Evolutionary conservation across 2,329 filamentous ascomycete species (phyloP).

Genomic region (Talaromyces sp.): DNA sequence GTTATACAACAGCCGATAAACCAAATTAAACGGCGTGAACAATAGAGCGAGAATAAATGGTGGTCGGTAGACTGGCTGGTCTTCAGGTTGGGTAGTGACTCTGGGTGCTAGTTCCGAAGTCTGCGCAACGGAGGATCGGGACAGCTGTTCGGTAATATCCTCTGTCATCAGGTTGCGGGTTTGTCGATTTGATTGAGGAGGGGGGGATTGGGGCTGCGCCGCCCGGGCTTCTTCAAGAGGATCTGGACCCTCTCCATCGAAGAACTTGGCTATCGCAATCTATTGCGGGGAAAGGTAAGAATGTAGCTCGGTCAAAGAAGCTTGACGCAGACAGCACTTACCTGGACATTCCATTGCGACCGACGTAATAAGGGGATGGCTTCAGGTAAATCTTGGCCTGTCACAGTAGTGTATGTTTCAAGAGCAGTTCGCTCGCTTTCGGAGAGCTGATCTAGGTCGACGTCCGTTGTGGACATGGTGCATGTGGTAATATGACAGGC

Average conservation of each 20-base stretch:
- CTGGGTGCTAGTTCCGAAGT: constrained; percentile 74
- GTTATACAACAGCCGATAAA: constrained; percentile 70
- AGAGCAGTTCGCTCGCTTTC: constrained; percentile 79
- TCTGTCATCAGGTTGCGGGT: constrained; percentile 70
- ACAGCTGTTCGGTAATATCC: constrained; percentile 36
- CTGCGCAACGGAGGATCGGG: constrained; percentile 31
- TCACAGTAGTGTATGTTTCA: constrained; percentile 85
- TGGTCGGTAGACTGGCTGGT: constrained; percentile 67
- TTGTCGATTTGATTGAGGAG: constrained; percentile 65
- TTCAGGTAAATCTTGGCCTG: constrained; percentile 75
- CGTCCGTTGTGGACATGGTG: constrained; percentile 52
- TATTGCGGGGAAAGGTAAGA: constrained; percentile 43
- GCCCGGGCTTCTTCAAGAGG: constrained; percentile 75
- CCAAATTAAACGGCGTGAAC: constrained; percentile 77
- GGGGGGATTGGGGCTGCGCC: constrained; percentile 59
- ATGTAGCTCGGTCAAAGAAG: constrained; percentile 5
- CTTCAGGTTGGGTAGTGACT: constrained; percentile 74
- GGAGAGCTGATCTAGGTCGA: constrained; percentile 68
- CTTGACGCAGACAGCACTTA: constrained; percentile 36
- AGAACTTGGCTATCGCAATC: constrained; percentile 97
- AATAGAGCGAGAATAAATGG: constrained; percentile 77
- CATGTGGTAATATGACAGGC: constrained; percentile 18
- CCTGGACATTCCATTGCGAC: constrained; percentile 96
- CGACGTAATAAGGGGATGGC: constrained; percentile 78
- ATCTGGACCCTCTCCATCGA: constrained; percentile 89